Base-by-base conservation (phyloP, 495 filamentous ascomycete species). In the Tuber microsphaerosporum region DNA sequence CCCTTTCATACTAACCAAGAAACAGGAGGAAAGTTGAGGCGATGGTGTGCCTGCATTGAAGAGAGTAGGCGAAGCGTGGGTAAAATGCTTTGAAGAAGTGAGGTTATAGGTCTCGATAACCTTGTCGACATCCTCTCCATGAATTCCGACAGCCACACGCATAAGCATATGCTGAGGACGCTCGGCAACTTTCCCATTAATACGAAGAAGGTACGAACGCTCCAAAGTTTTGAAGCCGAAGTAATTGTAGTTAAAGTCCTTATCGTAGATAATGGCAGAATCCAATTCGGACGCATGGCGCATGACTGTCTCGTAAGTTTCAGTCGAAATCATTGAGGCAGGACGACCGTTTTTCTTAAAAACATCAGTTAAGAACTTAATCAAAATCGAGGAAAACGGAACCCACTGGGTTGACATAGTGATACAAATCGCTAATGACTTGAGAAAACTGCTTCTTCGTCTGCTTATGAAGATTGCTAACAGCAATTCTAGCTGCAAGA, bases 181-280 rank as follows among this genome's bases (percentile, higher is more conserved):
- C 87, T 99, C 95, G 10, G 93, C 94, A 81, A 98, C 91, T 84
- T 95, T 94, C 78, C 93, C 94, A 79, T 97, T 88, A 74, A 97
- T 90, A 74, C 94, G 92, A 45, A 99, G 89, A 39, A 99, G 90
- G 82, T 99, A 99, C 83, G 95, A 98, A 71, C 95, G 91, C 87
- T 99, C 95, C 61, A 99, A 88, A 2, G 95, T 99, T 89, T 99
- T 99, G 91, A 99, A 99, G 74, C 95, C 95, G 75, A 99, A 99
- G 87, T 93, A 99, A 87, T 99, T 97, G 87, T 99, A 99, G 88
- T 98, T 97, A 89, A 99, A 99, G 83, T 99, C 95, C 74, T 95
- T 91, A 85, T 99, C 95, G 79, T 98, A 99, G 78, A 99, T 95
- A 81, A 99, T 98, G 78, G 95, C 94, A 22, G 95, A 97, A 87